Evolutionary conservation across 495 filamentous ascomycete genomes (phyloP).

Genomic region (Penicillium longicatenatum): DNA sequence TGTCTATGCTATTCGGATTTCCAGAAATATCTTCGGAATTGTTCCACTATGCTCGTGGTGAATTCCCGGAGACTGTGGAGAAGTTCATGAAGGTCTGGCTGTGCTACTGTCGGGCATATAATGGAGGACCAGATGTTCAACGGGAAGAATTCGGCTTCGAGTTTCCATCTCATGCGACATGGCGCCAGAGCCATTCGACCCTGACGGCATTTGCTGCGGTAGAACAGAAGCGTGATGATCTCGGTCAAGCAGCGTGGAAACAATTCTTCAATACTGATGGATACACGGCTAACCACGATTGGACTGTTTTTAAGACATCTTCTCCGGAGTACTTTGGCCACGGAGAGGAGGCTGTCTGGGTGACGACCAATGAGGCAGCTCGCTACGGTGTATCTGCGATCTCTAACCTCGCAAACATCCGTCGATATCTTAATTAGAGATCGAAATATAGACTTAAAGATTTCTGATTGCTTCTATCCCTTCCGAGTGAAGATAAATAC

Average conservation of each 20-base stretch:
- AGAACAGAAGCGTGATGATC: constrained; percentile 6
- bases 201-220: constrained; percentile 23
- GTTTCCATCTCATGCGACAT: constrained; percentile 21
- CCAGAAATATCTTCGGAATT: constrained; percentile 24
- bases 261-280: constrained; percentile 25
- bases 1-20: constrained; percentile 29
- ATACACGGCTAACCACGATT: constrained; percentile 13
- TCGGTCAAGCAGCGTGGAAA: constrained; percentile 16
- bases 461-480: no score
- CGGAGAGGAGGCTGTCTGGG: constrained; percentile 22
- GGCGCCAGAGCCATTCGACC: constrained; percentile 26
- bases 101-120: constrained; percentile 26
- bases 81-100: constrained; percentile 21
- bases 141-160: constrained; percentile 23
- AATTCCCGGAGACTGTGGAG: constrained; percentile 2
- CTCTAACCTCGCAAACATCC: constrained; percentile 24
- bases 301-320: constrained; percentile 10
- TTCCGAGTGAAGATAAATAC: no score
- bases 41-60: constrained; percentile 13
- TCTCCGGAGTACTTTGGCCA: constrained; percentile 14
- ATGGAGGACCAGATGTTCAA: constrained; percentile 19
- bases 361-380: constrained; percentile 25
- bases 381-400: constrained; percentile 28
- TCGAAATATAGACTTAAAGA: no score
- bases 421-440: constrained; percentile 3